Base-by-base conservation (phyloP, 805 yeast genomes). In the Wickerhamiella brachini region DNA sequence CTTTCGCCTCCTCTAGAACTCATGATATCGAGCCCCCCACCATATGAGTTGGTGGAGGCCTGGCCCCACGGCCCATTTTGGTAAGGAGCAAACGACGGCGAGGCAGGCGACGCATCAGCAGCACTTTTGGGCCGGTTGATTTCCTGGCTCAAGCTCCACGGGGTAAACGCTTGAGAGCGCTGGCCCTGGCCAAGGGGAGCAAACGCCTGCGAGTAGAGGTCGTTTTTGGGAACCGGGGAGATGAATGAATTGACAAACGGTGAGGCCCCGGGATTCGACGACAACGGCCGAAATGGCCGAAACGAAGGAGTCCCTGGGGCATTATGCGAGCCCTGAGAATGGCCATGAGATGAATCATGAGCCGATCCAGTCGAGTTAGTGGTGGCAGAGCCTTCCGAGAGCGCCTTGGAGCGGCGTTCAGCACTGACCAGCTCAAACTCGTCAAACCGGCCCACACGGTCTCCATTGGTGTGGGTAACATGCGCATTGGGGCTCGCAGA, bases 41-140 rank as follows among this genome's bases (percentile, higher is more conserved):
- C 20, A 13, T 17, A 22, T 4, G 29, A 23, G 15, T n/a, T n/a
- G 34, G 34, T 17, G 8, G 26, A 9, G 29, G 46, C 17, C 46
- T 44, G 46, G 46, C 34, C 46, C 46, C 46, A 44, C 13, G 46
- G 46, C 23, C 24, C 29, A 6, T 17, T 23, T 23, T 44, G 46
- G 15, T 44, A 44, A 9, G 46, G 46, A 12, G 46, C n/a, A 23
- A 21, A 44, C 23, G 29, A 21, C 26, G 46, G 46, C 7, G 46
- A 44, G 34, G 26, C 24, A 20, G 46, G 24, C 13, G 51, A 17
- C 18, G 39, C 34, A 26, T 54, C 62, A 10, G 62, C 47, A 5
- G 65, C 63, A 20, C 57, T 50, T 41, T 59, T 59, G 24, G 65
- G 65, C 6, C 65, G 59, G 24, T 50, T 53, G 44, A 61, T 60